phyloP scores from a whole-genome alignment of 2,329 filamentous ascomycete genomes.

The Juglanconis juglandina region DNA sequence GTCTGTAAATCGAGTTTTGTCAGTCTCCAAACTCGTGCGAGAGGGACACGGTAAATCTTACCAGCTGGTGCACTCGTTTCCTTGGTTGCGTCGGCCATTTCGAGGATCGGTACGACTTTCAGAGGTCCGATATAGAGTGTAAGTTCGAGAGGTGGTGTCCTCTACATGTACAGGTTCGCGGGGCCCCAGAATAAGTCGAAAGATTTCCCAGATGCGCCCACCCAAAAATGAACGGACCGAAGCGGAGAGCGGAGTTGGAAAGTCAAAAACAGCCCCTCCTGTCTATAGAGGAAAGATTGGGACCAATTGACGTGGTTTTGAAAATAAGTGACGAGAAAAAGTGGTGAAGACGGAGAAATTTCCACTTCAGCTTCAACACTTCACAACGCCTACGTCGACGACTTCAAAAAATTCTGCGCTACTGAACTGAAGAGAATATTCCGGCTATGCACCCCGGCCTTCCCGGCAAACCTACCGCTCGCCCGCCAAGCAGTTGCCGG shows the following conservation, averaged over 20 bases:
- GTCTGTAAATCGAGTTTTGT: slow-evolving; percentile 4
- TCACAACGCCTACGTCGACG: slow-evolving; percentile 8
- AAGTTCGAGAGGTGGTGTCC: neutral
- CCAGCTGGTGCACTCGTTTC: slow-evolving; percentile 13
- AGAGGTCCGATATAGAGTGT: neutral
- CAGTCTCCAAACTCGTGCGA: neutral
- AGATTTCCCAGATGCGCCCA: slow-evolving; percentile 11
- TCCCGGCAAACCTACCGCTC: slow-evolving; percentile 7
- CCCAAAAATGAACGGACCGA: slow-evolving; percentile 9
- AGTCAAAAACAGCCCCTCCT: slow-evolving; percentile 4
- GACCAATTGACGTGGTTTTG: slow-evolving; percentile 9
- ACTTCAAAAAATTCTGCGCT: slow-evolving; percentile 20
- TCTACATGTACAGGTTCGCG: neutral
- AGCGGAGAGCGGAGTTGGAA: neutral
- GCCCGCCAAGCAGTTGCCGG: neutral
- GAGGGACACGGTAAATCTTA: neutral
- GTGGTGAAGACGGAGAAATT: slow-evolving; percentile 8
- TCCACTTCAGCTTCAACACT: slow-evolving; percentile 7
- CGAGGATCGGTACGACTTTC: slow-evolving; percentile 1
- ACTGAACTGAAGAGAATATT: slow-evolving; percentile 2
- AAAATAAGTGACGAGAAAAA: slow-evolving; percentile 9
- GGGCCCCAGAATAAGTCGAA: neutral
- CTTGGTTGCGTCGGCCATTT: slow-evolving; percentile 17
- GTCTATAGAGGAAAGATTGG: slow-evolving; percentile 2
- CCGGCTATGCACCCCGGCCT: slow-evolving; percentile 6